Base-by-base conservation (phyloP, 306 rosid species). In the Dicorynia guianensis region DNA sequence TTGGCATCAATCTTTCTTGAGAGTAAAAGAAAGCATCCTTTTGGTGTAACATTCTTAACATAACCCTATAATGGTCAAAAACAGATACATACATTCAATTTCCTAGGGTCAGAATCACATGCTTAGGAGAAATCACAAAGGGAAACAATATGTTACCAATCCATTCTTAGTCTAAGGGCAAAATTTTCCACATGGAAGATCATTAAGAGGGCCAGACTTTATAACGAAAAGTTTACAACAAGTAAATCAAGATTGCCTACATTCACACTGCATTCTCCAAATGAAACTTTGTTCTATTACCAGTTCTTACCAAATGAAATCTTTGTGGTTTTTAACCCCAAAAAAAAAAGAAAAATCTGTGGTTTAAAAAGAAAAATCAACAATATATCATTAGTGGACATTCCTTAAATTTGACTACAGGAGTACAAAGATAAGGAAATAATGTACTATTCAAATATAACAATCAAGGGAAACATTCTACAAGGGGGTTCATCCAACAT, bases 1-100 rank as follows among this genome's bases (percentile, higher is more conserved):
- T 67, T 95, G 52, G 97, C 99, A 72, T 95, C 99, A 82, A 92
- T 72, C 63, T 86, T 87, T 59, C 97, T 87, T 4, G 99, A 92
- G 39, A 95, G 92, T 25, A 81, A 12, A 74, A 95, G 86, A 79
- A 92, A 95, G 75, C 99, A 95, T 53, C 97, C 99, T 84, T 92
- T 95, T 60, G 97, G 80, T 7, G 92, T 25, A 53, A 92, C 81
- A 82, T 81, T 83, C 79, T 95, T 95, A 36, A 95, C 90, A 77
- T 92, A 95, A 79, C 99, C 97, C 96, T 94, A 74, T 54, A 12
- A 36, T 13, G 49, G 33, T 53, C 56, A 81, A 64, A 72, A 58
- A 66, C 81, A 57, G 67, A 69, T 38, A 72, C 0, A 8, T 59
- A 17, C 39, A 30, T 52, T 42, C 48, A 67, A 81, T 75, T 39